These are phyloP conservation scores for Sugiyamaella smithiae DNA, from an alignment of 805 yeast species.

Conservation along the genomic window DNA sequence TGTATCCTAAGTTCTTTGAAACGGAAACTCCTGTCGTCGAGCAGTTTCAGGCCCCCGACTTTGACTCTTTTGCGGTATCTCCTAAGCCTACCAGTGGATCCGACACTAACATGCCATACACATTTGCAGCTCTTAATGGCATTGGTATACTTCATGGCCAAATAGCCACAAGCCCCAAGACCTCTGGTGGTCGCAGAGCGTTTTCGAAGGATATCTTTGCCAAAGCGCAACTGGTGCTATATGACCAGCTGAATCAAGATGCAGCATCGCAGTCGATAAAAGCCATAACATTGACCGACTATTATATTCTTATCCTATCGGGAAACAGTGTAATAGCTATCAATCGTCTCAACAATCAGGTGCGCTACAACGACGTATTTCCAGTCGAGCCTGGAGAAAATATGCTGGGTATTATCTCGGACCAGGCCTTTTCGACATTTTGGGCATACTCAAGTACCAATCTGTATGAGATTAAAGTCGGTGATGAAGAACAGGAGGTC, in stretches of 20 bases:
- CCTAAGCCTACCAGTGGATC: slow-evolving; percentile 14
- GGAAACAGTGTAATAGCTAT: slow-evolving; percentile 43
- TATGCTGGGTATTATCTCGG: slow-evolving; percentile 49
- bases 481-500: slow-evolving; percentile 66
- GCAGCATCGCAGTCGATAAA: slow-evolving; percentile 28
- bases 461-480: slow-evolving; percentile 66
- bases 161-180: slow-evolving; percentile 22
- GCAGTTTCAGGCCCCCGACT: slow-evolving; percentile 20
- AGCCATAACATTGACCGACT: slow-evolving; percentile 49
- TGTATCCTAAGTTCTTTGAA: slow-evolving; percentile 31
- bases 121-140: slow-evolving; percentile 48
- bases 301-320: slow-evolving; percentile 50
- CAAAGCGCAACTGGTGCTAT: slow-evolving; percentile 40
- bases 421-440: slow-evolving; percentile 52
- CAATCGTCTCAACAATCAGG: slow-evolving; percentile 51
- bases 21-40: slow-evolving; percentile 24
- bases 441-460: slow-evolving; percentile 68
- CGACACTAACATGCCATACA: slow-evolving; percentile 8
- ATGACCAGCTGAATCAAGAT: slow-evolving; percentile 38
- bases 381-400: slow-evolving; percentile 35
- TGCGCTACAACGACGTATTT: slow-evolving; percentile 44
- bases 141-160: slow-evolving; percentile 48
- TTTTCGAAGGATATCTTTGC: slow-evolving; percentile 28
- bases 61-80: slow-evolving; percentile 21
- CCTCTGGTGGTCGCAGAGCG: not conserved